phyloP scores from a whole-genome alignment of 129 eudicot genomes.

The Ambrosia trifida region DNA sequence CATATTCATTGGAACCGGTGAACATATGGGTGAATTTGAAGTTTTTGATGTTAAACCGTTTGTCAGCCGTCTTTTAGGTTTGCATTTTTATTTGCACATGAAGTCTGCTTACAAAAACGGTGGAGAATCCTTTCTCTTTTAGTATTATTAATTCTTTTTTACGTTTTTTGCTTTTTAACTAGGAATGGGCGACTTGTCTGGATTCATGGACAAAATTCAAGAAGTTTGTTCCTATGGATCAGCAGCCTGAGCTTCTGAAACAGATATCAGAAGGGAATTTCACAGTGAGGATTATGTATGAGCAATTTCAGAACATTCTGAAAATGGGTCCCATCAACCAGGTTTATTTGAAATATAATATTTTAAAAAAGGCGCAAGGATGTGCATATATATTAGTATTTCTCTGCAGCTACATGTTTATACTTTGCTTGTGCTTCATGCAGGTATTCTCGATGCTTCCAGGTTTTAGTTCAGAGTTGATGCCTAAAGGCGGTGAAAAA shows the following conservation, averaged over 20 bases:
- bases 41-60: conserved; percentile 89
- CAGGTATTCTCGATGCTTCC: conserved; percentile 99
- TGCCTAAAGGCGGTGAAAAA: conserved; percentile 94
- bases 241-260: conserved; percentile 90
- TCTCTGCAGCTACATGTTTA: not conserved
- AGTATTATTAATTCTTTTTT: not conserved
- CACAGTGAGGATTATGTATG: conserved; percentile 83
- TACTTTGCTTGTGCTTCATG: not conserved
- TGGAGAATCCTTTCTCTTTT: not conserved
- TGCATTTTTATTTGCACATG: conserved; percentile 1
- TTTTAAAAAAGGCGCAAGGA: no score
- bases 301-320: conserved; percentile 71
- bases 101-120: not conserved
- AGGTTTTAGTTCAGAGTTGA: conserved; percentile 88
- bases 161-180: conserved; percentile 12
- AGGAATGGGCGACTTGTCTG: conserved; percentile 97
- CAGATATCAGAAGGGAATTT: conserved; percentile 80
- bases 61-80: conserved; percentile 94
- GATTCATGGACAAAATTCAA: conserved; percentile 88
- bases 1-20: conserved; percentile 96
- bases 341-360: conserved; percentile 41
- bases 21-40: conserved; percentile 97
- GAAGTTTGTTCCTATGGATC: conserved; percentile 97
- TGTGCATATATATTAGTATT: not conserved
- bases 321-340: conserved; percentile 92